phyloP scores from a whole-genome alignment of 1,284 basidiomycete genomes.

The Trametes sp. region DNA sequence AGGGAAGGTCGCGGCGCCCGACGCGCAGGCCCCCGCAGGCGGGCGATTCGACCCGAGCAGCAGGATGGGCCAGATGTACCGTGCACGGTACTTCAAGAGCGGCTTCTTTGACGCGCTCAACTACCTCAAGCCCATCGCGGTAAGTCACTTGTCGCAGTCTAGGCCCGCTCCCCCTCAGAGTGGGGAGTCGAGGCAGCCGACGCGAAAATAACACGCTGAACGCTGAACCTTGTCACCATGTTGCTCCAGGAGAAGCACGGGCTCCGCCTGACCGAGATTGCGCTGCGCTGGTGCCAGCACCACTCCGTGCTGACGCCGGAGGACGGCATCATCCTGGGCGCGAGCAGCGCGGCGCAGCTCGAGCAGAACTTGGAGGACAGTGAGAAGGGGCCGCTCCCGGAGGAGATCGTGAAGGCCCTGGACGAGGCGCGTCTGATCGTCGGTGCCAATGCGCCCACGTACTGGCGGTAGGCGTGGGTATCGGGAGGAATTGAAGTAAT shows the following conservation, averaged over 20 bases:
- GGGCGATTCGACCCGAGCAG: slow-evolving; percentile 46
- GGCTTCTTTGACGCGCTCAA: slow-evolving; percentile 55
- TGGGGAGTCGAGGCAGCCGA: too few relatives aligned
- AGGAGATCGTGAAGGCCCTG: slow-evolving; percentile 57
- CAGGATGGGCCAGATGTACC: slow-evolving; percentile 48
- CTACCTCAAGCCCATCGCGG: slow-evolving; percentile 48
- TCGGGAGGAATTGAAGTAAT: neutral
- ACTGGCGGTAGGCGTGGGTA: slow-evolving; percentile 52
- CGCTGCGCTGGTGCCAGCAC: slow-evolving; percentile 54
- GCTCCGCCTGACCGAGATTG: slow-evolving; percentile 52
- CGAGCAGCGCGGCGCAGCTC: slow-evolving; percentile 48
- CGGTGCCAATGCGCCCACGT: slow-evolving; percentile 51
- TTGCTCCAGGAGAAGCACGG: slow-evolving; percentile 47
- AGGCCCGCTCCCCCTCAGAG: too few relatives aligned
- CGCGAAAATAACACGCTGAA: neutral
- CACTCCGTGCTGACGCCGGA: slow-evolving; percentile 51
- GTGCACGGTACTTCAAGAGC: slow-evolving; percentile 52
- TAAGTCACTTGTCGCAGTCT: slow-evolving; percentile 22
- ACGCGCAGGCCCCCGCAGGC: slow-evolving; percentile 39
- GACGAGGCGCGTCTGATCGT: slow-evolving; percentile 58
- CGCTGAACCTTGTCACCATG: slow-evolving; percentile 1
- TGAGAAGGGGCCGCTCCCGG: slow-evolving; percentile 58
- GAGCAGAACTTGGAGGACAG: slow-evolving; percentile 46
- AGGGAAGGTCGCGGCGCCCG: slow-evolving; percentile 49
- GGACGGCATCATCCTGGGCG: slow-evolving; percentile 52